Evolutionary conservation across 1,139 yeast species (phyloP).

Genomic region (Magnusiomyces magnusii): DNA sequence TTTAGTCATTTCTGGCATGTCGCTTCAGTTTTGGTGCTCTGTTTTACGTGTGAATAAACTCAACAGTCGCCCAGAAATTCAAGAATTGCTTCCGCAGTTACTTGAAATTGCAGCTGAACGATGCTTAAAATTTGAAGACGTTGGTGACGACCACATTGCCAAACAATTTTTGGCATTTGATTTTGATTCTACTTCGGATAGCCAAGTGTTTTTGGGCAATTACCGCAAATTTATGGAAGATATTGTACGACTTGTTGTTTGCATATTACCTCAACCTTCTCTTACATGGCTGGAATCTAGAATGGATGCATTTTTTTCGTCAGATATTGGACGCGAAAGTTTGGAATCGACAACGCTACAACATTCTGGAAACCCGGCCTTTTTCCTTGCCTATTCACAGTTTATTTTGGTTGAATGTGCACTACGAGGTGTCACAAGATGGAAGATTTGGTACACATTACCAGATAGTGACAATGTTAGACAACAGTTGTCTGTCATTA

Average conservation of each 20-base stretch:
- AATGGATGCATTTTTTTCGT: constrained; percentile 62
- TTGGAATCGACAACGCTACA: constrained; percentile 48
- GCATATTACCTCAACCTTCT: constrained; percentile 78
- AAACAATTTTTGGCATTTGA: constrained; percentile 67
- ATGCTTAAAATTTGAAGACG: constrained; percentile 61
- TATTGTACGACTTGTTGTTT: constrained; percentile 77
- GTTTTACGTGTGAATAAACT: constrained; percentile 75
- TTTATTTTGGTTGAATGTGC: constrained; percentile 84
- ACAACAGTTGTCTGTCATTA: constrained; percentile 49
- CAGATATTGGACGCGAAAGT: constrained; percentile 63
- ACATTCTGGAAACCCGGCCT: constrained; percentile 58
- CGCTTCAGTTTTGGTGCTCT: constrained; percentile 92
- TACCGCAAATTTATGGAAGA: constrained; percentile 85
- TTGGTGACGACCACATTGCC: constrained; percentile 57
- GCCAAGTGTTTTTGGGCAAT: constrained; percentile 66
- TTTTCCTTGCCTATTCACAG: constrained; percentile 71
- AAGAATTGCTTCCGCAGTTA: constrained; percentile 53
- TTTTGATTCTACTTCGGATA: constrained; percentile 82
- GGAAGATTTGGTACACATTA: constrained; percentile 85
- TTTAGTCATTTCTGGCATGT: constrained; percentile 81
- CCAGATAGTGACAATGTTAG: constrained; percentile 56
- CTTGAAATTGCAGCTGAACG: constrained; percentile 75
- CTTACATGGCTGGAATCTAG: constrained; percentile 74
- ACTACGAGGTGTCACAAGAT: constrained; percentile 87
- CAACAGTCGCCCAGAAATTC: constrained; percentile 39